phyloP scores from a whole-genome alignment of 345 rosid genomes.

The Salix caprea region DNA sequence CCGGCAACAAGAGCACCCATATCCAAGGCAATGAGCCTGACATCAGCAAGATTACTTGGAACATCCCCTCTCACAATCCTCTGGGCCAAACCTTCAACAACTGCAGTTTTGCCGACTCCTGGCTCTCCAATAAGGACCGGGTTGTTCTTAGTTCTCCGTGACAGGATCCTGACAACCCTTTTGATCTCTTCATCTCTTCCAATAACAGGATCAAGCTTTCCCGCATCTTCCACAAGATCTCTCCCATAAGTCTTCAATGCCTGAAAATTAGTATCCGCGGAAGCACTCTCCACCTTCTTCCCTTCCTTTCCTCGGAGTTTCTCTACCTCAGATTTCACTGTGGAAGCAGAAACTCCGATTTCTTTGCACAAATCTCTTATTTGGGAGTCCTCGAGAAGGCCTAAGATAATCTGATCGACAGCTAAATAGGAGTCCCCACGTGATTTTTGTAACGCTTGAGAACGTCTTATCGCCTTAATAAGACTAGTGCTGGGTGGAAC shows the following conservation, averaged over 20 bases:
- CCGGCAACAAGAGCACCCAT: conserved; percentile 90
- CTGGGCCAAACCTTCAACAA: conserved; percentile 90
- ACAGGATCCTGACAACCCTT: conserved; percentile 75
- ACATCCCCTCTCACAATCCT: conserved; percentile 85
- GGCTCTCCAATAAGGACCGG: conserved; percentile 96
- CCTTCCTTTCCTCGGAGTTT: conserved; percentile 88
- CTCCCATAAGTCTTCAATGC: conserved; percentile 88
- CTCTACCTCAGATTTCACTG: conserved; percentile 68
- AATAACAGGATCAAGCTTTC: conserved; percentile 89
- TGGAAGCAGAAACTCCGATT: conserved; percentile 51
- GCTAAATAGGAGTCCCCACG: conserved; percentile 72
- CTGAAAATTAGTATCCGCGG: conserved; percentile 70
- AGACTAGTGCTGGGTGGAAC: conserved; percentile 67
- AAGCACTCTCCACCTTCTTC: conserved; percentile 81
- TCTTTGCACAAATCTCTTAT: conserved; percentile 62
- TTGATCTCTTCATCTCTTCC: conserved; percentile 89
- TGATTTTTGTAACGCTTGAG: conserved; percentile 64
- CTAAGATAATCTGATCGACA: conserved; percentile 70
- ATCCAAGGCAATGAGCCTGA: conserved; percentile 77
- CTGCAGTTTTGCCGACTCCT: conserved; percentile 94
- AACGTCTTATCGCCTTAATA: conserved; percentile 63
- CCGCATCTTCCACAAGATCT: conserved; percentile 87
- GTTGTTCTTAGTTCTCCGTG: conserved; percentile 86
- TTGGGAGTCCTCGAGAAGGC: conserved; percentile 85
- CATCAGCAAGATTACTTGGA: conserved; percentile 79